Conservation (phyloP, 2,329 filamentous ascomycete species). For the Cytospora piceae region DNA sequence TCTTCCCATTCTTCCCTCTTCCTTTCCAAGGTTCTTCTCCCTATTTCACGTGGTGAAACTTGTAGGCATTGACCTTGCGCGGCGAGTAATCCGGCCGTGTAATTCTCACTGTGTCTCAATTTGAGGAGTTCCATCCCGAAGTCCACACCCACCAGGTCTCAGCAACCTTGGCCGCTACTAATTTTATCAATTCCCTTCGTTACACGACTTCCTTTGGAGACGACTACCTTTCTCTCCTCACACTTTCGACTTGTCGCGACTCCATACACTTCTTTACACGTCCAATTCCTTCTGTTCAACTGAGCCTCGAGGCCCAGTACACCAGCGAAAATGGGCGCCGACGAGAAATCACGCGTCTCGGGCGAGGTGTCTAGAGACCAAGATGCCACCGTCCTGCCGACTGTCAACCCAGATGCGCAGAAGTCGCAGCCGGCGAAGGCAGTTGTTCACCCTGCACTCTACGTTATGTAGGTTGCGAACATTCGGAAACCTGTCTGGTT, state of each 20-base stretch:
- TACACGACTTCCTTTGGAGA: slow-evolving; percentile 22
- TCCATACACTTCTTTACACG: background rate
- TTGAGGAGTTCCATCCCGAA: slow-evolving; percentile 4
- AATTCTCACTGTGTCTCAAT: slow-evolving; percentile 14
- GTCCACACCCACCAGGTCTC: slow-evolving; percentile 2
- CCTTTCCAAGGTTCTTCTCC: slow-evolving; percentile 3
- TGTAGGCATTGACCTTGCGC: slow-evolving; percentile 20
- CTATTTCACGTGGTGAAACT: slow-evolving; percentile 1
- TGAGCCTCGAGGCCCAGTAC: slow-evolving; percentile 4
- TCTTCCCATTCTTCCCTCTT: slow-evolving; percentile 2
- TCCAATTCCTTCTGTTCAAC: slow-evolving; percentile 1
- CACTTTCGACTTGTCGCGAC: no score
- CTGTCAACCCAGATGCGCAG: slow-evolving; percentile 74
- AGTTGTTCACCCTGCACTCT: slow-evolving; percentile 78
- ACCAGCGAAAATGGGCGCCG: slow-evolving; percentile 58
- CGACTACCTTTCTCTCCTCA: slow-evolving; percentile 2
- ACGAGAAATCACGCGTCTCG: slow-evolving; percentile 84
- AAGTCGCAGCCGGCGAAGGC: slow-evolving; percentile 69
- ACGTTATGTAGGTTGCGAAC: slow-evolving; percentile 67
- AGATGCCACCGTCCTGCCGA: slow-evolving; percentile 70
- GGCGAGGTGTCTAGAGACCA: slow-evolving; percentile 71
- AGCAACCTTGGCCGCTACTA: slow-evolving; percentile 11
- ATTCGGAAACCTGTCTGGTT: background rate
- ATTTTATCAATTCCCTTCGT: slow-evolving; percentile 24
- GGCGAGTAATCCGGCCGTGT: slow-evolving; percentile 5